A percentile compares a stretch with the other conserved stretches of the same genome.
Conservation (phyloP, 192 early-diverging fungal species). For the Obelidium mucronatum region DNA sequence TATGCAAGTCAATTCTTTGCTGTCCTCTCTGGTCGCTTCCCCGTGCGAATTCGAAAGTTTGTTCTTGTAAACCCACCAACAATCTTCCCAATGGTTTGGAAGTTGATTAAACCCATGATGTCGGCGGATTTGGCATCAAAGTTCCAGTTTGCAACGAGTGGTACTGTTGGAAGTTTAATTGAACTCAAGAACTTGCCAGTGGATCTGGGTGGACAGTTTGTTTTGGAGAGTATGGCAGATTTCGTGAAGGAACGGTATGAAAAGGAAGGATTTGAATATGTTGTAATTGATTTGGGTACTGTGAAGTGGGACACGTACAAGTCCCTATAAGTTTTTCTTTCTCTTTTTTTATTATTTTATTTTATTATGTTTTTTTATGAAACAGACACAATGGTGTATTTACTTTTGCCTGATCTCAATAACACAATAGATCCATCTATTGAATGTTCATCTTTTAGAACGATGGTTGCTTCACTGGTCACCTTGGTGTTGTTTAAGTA, state of each 20-base stretch:
- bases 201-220: not conserved
- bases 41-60: conserved; percentile 28
- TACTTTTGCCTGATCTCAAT: conserved; percentile 83
- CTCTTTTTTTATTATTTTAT: no score
- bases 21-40: conserved; percentile 15
- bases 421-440: conserved; percentile 65
- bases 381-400: conserved; percentile 68
- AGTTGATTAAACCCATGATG: conserved; percentile 27
- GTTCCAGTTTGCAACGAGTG: not conserved
- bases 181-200: not conserved
- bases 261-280: conserved; percentile 6
- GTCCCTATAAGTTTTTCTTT: no score
- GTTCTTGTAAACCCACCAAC: conserved; percentile 16
- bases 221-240: not conserved
- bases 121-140: conserved; percentile 10
- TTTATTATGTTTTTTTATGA: no score
- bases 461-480: conserved; percentile 44
- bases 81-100: conserved; percentile 21
- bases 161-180: not conserved
- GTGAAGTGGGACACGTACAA: not conserved
- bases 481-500: conserved; percentile 77
- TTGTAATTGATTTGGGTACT: not conserved
- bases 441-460: conserved; percentile 63
- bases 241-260: not conserved
- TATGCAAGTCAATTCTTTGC: conserved; percentile 15